These are phyloP conservation scores for Quillaja saponaria DNA, from an alignment of 306 rosid genomes.

Conservation along the genomic window DNA sequence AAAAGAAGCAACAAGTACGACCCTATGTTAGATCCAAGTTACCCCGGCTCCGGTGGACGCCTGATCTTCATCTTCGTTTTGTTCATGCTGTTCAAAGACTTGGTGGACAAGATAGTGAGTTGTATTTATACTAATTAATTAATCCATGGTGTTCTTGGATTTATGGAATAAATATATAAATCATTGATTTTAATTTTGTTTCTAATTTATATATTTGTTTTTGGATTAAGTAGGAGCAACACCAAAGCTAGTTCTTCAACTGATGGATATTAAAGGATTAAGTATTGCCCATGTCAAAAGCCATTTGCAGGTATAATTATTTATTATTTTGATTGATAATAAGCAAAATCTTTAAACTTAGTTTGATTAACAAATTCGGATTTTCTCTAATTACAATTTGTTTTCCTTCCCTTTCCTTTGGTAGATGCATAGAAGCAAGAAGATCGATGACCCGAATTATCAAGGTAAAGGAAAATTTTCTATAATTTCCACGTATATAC, in stretches of 20 bases:
- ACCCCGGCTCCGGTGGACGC: slow-evolving; percentile 91
- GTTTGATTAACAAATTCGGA: no score
- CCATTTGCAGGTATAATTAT: slow-evolving; percentile 95
- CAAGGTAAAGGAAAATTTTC: slow-evolving; percentile 55
- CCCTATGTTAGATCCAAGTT: slow-evolving; percentile 92
- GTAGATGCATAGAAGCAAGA: slow-evolving; percentile 94
- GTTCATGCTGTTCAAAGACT: slow-evolving; percentile 87
- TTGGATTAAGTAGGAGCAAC: slow-evolving; percentile 70
- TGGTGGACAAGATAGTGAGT: slow-evolving; percentile 94
- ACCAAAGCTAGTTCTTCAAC: slow-evolving; percentile 94
- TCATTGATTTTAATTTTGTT: neutral
- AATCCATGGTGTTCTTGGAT: neutral
- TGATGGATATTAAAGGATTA: slow-evolving; percentile 90
- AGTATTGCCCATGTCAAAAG: slow-evolving; percentile 97
- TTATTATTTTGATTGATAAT: neutral
- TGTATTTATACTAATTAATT: neutral
- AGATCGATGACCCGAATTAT: slow-evolving; percentile 57
- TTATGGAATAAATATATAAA: slow-evolving; percentile 2
- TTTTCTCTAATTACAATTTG: neutral
- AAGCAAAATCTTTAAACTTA: neutral
- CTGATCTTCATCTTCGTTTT: slow-evolving; percentile 89
- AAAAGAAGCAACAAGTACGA: slow-evolving; percentile 60
- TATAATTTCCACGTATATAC: no score
- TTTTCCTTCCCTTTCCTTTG: slow-evolving; percentile 10
- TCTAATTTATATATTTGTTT: neutral